Conservation (phyloP, 495 filamentous ascomycete species). For the Aspergillus steynii region DNA sequence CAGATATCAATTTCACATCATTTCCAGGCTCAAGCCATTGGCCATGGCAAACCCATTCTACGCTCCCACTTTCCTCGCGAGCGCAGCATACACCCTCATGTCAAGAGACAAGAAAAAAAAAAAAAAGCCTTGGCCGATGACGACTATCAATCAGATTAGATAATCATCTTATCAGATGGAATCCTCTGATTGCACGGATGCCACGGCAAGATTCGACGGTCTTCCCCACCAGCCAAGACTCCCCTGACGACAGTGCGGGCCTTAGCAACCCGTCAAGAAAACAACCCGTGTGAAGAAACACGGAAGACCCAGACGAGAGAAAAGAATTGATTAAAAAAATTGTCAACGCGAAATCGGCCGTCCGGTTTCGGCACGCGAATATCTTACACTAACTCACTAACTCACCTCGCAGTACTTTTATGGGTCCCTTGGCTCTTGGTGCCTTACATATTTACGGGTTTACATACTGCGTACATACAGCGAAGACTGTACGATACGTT, state of each 20-base stretch:
- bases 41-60: background rate
- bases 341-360: background rate
- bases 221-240: background rate
- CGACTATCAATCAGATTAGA: slow-evolving; percentile 34
- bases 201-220: background rate
- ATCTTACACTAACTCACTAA: background rate
- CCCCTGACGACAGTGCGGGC: background rate
- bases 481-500: too few species aligned
- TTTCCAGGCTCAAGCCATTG: background rate
- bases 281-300: background rate
- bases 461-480: too few species aligned
- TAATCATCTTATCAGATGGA: slow-evolving; percentile 36
- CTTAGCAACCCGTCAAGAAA: too few species aligned
- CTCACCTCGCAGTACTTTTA: background rate
- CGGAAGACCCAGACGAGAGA: background rate
- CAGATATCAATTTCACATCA: background rate
- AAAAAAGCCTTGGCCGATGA: background rate
- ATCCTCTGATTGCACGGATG: background rate
- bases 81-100: background rate
- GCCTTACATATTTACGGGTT: background rate
- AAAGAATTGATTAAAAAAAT: background rate
- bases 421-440: background rate
- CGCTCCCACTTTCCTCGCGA: background rate
- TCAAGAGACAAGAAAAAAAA: background rate
- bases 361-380: background rate